A percentile compares a stretch with the other conserved stretches of the same genome.
Conservation (phyloP, 176 grass and related monocot genomes). For the Puya raimondii region DNA sequence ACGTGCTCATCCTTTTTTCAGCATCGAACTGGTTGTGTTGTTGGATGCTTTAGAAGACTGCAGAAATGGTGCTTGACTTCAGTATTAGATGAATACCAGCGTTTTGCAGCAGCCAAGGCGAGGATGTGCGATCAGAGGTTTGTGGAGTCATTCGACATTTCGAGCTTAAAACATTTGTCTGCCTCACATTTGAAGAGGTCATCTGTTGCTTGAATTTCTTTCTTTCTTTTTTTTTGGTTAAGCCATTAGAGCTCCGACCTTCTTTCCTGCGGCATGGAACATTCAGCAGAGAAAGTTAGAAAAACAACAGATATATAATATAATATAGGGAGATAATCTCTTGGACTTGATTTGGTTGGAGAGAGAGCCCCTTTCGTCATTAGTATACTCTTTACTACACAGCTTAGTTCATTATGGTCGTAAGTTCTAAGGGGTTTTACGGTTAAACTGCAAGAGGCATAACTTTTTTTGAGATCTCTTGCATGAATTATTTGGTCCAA, state of each 20-base stretch:
- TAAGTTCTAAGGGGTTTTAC: neutral
- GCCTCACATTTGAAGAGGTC: neutral
- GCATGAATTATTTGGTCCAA: neutral
- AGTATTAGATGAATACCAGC: slow-evolving; percentile 73
- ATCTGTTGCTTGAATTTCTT: neutral
- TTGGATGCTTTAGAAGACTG: slow-evolving; percentile 76
- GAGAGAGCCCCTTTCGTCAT: neutral
- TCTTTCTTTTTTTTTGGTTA: neutral
- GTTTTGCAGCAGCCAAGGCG: slow-evolving; percentile 76
- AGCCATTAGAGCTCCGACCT: neutral
- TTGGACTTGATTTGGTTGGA: neutral
- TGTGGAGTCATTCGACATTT: slow-evolving; percentile 84
- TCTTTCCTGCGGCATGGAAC: neutral
- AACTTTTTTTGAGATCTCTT: slow-evolving; percentile 1
- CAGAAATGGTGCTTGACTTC: slow-evolving; percentile 77
- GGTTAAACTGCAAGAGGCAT: neutral
- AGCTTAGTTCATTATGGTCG: neutral
- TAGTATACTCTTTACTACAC: neutral
- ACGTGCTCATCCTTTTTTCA: slow-evolving; percentile 23
- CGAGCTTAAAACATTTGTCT: slow-evolving; percentile 30
- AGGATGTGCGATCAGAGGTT: slow-evolving; percentile 66
- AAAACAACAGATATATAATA: too few relatives aligned
- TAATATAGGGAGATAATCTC: too few relatives aligned
- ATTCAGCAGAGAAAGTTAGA: neutral
- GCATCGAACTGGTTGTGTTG: slow-evolving; percentile 86